These are phyloP conservation scores for Drechmeria coniospora DNA, from an alignment of 2,329 filamentous ascomycete species.

Conservation along the genomic window DNA sequence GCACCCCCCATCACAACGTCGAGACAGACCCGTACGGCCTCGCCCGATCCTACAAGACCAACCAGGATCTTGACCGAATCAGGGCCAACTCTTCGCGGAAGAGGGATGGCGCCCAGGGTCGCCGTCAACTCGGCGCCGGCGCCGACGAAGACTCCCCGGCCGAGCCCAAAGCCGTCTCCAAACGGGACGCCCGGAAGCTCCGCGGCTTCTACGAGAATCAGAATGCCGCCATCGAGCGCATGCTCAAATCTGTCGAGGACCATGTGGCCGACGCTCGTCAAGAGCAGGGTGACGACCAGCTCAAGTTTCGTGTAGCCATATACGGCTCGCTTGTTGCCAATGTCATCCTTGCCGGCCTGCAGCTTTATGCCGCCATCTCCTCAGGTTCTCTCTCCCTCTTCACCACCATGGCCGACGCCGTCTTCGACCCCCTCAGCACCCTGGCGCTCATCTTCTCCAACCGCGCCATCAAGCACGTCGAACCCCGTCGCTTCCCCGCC, in stretches of 20 bases:
- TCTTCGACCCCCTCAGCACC: slow-evolving; percentile 88
- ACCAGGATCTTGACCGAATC: slow-evolving; percentile 61
- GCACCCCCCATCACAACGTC: slow-evolving; percentile 40
- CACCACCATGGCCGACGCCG: slow-evolving; percentile 89
- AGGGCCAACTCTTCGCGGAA: slow-evolving; percentile 69
- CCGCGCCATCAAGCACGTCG: slow-evolving; percentile 76
- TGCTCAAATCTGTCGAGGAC: slow-evolving; percentile 86
- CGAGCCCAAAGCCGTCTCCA: slow-evolving; percentile 8
- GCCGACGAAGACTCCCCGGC: slow-evolving; percentile 3
- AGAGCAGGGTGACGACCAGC: slow-evolving; percentile 63
- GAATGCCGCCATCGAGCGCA: slow-evolving; percentile 83
- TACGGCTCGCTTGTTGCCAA: slow-evolving; percentile 66
- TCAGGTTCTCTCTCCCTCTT: slow-evolving; percentile 90
- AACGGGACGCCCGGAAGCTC: slow-evolving; percentile 36
- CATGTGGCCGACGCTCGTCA: slow-evolving; percentile 71
- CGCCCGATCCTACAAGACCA: slow-evolving; percentile 60
- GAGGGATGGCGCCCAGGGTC: slow-evolving; percentile 32
- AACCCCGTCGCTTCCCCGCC: slow-evolving; percentile 72
- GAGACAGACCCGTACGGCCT: slow-evolving; percentile 74
- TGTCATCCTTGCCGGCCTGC: slow-evolving; percentile 59
- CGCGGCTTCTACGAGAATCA: slow-evolving; percentile 77
- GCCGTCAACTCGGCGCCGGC: slow-evolving; percentile 2
- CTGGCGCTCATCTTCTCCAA: slow-evolving; percentile 74
- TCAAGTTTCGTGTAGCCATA: slow-evolving; percentile 55
- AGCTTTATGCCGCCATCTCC: slow-evolving; percentile 75